These are phyloP conservation scores for Fraxinus albicans DNA, from an alignment of 305 asterid genomes.

Conservation along the genomic window DNA sequence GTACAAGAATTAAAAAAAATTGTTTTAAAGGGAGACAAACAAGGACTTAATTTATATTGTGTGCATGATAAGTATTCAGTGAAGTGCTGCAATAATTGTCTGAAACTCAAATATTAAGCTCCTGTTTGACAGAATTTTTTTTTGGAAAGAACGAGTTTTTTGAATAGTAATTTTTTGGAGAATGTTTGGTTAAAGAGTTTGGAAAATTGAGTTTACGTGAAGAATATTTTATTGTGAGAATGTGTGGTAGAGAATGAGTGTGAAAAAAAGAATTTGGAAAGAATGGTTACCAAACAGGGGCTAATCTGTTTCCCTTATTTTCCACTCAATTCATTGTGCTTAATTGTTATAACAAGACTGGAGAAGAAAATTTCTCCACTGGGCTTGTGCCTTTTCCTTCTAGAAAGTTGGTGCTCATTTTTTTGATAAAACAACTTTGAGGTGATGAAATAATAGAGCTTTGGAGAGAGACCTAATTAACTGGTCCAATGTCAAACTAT, in stretches of 20 bases:
- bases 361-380: background rate
- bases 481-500: background rate
- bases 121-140: no score
- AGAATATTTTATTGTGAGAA: no score
- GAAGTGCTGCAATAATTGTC: background rate
- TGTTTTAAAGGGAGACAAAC: no score
- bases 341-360: background rate
- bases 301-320: background rate
- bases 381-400: background rate
- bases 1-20: no score
- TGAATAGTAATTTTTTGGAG: no score
- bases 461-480: background rate
- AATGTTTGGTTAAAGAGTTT: no score
- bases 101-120: background rate
- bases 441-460: background rate
- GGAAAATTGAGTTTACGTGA: no score
- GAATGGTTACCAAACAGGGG: no score
- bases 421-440: background rate
- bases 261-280: no score
- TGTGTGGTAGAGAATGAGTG: no score
- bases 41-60: no score
- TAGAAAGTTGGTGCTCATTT: background rate
- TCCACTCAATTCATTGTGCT: background rate
- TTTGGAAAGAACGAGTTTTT: no score
- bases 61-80: background rate